These are phyloP conservation scores for Taiwanofungus camphoratus DNA, from an alignment of 1,284 basidiomycete genomes.

Conservation along the genomic window DNA sequence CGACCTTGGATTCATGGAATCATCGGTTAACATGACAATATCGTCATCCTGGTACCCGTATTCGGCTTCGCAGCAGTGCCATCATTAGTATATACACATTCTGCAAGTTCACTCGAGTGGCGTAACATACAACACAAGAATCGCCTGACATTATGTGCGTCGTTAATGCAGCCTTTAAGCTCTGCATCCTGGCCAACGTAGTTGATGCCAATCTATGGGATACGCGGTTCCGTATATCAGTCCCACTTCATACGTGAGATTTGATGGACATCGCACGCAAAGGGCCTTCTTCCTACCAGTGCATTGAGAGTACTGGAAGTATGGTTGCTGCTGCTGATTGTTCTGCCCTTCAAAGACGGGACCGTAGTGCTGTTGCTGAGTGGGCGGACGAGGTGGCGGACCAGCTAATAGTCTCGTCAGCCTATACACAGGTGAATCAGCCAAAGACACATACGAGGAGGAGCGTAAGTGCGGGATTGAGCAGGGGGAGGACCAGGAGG, in stretches of 20 bases:
- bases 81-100: not conserved
- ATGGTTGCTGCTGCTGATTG: slow-evolving; percentile 41
- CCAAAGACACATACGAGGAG: slow-evolving; percentile 23
- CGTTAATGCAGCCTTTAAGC: slow-evolving; percentile 84
- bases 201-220: slow-evolving; percentile 75
- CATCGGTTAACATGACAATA: slow-evolving; percentile 86
- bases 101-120: not conserved
- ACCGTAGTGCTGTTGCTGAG: slow-evolving; percentile 62
- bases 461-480: slow-evolving; percentile 16
- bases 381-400: slow-evolving; percentile 52
- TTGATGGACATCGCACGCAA: slow-evolving; percentile 42
- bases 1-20: slow-evolving; percentile 55
- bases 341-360: slow-evolving; percentile 50
- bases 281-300: slow-evolving; percentile 77
- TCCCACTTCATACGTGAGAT: not conserved
- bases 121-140: slow-evolving; percentile 61
- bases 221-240: not conserved
- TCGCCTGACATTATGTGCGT: slow-evolving; percentile 69
- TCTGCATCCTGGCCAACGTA: slow-evolving; percentile 62
- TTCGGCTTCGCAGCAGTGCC: slow-evolving; percentile 39
- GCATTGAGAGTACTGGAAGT: slow-evolving; percentile 84
- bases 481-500: slow-evolving; percentile 21
- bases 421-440: not conserved
- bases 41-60: slow-evolving; percentile 75
- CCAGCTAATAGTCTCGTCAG: slow-evolving; percentile 22